Evolutionary conservation across 495 filamentous ascomycete species (phyloP).

Genomic region (Hypoxylon trugodes): DNA sequence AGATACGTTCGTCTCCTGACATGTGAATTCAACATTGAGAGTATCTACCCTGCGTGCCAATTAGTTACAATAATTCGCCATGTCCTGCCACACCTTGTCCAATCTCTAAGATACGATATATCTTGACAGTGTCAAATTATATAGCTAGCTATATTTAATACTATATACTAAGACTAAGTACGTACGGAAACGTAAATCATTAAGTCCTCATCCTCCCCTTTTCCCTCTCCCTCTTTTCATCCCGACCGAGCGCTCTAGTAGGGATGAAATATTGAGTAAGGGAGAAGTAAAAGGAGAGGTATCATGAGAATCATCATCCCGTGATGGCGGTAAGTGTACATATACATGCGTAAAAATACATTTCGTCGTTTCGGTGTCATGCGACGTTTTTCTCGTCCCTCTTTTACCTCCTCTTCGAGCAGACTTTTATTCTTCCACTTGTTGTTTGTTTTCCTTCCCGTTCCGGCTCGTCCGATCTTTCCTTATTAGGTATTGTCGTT

Average conservation of each 20-base stretch:
- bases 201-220: neutral
- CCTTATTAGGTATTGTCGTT: neutral
- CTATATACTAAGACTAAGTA: too few species aligned
- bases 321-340: constrained; percentile 10
- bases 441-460: neutral
- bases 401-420: neutral
- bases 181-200: constrained; percentile 30
- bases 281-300: neutral
- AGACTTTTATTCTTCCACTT: neutral
- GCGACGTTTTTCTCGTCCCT: neutral
- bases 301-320: constrained; percentile 15
- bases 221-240: neutral
- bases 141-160: neutral
- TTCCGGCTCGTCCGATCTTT: neutral
- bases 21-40: neutral
- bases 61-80: too few species aligned
- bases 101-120: neutral
- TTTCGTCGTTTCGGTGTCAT: constrained; percentile 14
- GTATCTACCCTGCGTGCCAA: too few species aligned
- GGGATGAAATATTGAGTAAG: too few species aligned
- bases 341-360: constrained; percentile 25
- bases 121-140: neutral
- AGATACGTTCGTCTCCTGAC: neutral
- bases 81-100: neutral
- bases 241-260: too few species aligned